These are phyloP conservation scores for Cladosporium austrohemisphaericum DNA, from an alignment of 2,329 filamentous ascomycete genomes.

Conservation along the genomic window DNA sequence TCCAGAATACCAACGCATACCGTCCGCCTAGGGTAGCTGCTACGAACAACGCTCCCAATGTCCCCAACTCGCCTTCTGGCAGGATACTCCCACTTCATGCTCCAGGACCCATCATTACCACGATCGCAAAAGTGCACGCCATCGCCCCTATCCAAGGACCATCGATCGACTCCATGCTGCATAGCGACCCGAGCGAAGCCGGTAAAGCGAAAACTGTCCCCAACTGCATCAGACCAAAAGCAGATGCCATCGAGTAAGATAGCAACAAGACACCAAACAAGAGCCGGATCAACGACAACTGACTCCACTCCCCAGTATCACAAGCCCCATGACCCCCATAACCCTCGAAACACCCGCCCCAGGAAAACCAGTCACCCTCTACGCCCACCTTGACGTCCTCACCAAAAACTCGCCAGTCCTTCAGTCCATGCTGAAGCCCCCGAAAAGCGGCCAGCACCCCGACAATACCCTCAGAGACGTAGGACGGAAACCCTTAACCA, in stretches of 20 bases:
- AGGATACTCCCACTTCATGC: neutral
- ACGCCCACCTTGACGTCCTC: slow-evolving; percentile 7
- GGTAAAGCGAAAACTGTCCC: neutral
- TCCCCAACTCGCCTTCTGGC: too few species aligned
- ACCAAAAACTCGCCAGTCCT: slow-evolving; percentile 13
- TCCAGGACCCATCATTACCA: neutral
- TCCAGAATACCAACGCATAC: too few species aligned
- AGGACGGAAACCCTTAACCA: slow-evolving; percentile 14
- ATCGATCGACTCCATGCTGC: slow-evolving; percentile 1
- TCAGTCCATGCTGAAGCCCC: slow-evolving; percentile 8
- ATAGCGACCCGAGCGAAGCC: neutral
- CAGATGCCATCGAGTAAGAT: slow-evolving; percentile 3
- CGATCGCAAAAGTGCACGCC: neutral
- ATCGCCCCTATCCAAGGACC: neutral
- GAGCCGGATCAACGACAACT: neutral
- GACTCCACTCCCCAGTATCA: neutral
- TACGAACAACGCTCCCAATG: neutral
- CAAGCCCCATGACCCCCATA: neutral
- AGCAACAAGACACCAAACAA: neutral
- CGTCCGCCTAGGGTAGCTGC: neutral
- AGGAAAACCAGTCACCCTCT: neutral
- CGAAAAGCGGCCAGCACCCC: slow-evolving; percentile 12
- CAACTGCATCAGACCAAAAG: slow-evolving; percentile 1
- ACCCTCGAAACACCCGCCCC: neutral
- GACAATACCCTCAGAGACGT: slow-evolving; percentile 16